Base-by-base conservation (phyloP, 2,329 filamentous ascomycete genomes). In the Pyrenochaeta sp. region DNA sequence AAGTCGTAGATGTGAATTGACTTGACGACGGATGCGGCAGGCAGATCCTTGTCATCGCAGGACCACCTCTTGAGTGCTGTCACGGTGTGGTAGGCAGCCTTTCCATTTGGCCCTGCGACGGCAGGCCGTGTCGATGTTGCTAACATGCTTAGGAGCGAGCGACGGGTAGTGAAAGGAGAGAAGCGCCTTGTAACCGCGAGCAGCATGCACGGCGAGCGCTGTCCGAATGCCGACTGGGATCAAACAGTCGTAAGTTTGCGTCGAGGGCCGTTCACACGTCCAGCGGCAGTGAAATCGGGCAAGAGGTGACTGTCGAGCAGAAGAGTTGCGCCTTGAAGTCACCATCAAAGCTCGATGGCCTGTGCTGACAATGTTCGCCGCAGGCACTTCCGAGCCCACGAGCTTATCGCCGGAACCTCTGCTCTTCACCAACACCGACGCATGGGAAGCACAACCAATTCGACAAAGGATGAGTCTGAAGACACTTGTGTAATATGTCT, bases 1-100 rank as follows among this genome's bases (percentile, higher is more conserved):
- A 98, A 99, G 76, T 99, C 95, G 79, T 98, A 98, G 64, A 99
- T 85, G 72, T 98, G 94, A 46, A 99, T 87, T 7, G 87, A 79
- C 73, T 86, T 91, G 76, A 98, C 89, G 49, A 86, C 81, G 36
- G 89, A 82, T 10, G 87, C 82, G 29, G 85, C 84, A 85, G 92
- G 91, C 30, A 95, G 81, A 56, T 88, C 84, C 70, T 86, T 89
- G 69, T 87, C 87, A 56, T 88, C 80, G 64, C 92, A 87, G 35
- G 91, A 96, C 93, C 93, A 97, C 63, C 93, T 83, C 75, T 88
- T 89, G 58, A 97, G 79, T 36, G 89, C 86, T 14, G 91, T 96
- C 54, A 90, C 76, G 1, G 91, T 96, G 56, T 76, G 72, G 30
- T 67, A 66, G 35, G 61, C 63, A 10, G 66, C 55, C 45, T 65